phyloP scores from a whole-genome alignment of 225 moss, liverwort and hornwort species.

The Polytrichum commune region DNA sequence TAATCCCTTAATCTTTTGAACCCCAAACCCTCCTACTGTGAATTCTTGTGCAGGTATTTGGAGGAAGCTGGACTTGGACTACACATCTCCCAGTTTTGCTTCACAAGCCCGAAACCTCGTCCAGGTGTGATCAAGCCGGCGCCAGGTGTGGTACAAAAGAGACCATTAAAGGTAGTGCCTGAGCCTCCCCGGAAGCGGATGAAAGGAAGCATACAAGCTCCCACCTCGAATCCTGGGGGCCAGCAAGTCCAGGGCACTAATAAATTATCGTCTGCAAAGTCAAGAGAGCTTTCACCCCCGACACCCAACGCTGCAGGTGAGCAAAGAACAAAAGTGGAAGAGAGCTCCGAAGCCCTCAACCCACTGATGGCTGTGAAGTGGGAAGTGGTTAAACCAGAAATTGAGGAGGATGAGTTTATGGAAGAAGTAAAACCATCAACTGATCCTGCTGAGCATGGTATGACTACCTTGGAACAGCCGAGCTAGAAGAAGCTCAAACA shows the following conservation, averaged over 20 bases:
- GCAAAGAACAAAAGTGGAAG: constrained; percentile 8
- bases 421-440: no score
- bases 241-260: constrained; percentile 5
- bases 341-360: constrained; percentile 4
- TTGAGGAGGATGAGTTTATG: no score
- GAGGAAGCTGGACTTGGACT: constrained; percentile 32
- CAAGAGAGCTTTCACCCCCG: constrained; percentile 12
- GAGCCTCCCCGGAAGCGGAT: constrained; percentile 36
- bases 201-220: constrained; percentile 18
- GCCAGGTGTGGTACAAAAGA: constrained; percentile 17
- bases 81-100: constrained; percentile 39
- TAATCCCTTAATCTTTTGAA: no score
- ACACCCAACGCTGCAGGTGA: constrained; percentile 10
- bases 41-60: constrained; percentile 35
- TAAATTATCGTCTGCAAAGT: constrained; percentile 15
- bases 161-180: constrained; percentile 9
- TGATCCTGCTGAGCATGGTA: no score
- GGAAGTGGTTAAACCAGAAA: not conserved
- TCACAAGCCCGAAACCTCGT: constrained; percentile 49
- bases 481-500: no score
- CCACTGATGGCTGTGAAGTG: constrained; percentile 4
- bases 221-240: constrained; percentile 4
- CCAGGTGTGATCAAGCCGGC: constrained; percentile 24
- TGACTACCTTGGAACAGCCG: no score
- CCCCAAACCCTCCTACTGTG: no score